phyloP scores from a whole-genome alignment of 148 eudicot genomes.

The Diospyros lotus region DNA sequence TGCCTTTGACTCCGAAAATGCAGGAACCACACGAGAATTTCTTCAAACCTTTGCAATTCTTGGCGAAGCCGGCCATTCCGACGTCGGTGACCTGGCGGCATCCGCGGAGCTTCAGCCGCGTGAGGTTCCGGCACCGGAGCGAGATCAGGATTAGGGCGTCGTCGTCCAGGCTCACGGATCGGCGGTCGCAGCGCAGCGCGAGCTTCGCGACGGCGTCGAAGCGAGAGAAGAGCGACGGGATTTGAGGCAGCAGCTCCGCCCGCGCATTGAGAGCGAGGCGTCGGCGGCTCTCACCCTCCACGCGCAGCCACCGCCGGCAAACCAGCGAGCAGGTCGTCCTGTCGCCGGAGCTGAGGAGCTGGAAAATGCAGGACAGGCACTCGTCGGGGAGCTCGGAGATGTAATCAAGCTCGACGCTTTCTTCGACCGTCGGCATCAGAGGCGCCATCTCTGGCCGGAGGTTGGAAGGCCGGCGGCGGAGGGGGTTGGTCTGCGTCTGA shows the following conservation, averaged over 20 bases:
- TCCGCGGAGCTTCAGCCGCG: conserved; percentile 41
- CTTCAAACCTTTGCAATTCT: conserved; percentile 31
- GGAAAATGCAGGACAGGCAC: conserved; percentile 39
- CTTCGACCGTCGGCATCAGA: not conserved
- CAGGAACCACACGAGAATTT: conserved; percentile 53
- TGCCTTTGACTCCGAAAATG: conserved; percentile 48
- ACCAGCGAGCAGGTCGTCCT: conserved; percentile 37
- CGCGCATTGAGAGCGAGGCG: conserved; percentile 40
- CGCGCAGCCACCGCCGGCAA: conserved; percentile 31
- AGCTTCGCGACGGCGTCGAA: conserved; percentile 55
- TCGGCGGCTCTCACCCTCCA: conserved; percentile 52
- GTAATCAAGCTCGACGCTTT: conserved; percentile 10
- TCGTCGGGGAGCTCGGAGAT: conserved; percentile 43
- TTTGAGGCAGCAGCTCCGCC: conserved; percentile 20
- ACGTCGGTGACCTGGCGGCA: conserved; percentile 43
- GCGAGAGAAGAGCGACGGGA: conserved; percentile 34
- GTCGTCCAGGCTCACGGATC: conserved; percentile 35
- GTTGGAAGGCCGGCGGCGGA: too few relatives aligned
- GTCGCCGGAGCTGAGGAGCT: conserved; percentile 29
- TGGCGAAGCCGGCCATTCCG: conserved; percentile 37
- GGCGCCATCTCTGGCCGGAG: not conserved
- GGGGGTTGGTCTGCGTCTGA: not conserved
- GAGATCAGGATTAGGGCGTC: conserved; percentile 34
- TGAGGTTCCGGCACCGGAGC: conserved; percentile 39
- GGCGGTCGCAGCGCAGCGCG: conserved; percentile 42